These are phyloP conservation scores for Boletus reticuloceps DNA, from an alignment of 768 basidiomycete species.

Conservation along the genomic window DNA sequence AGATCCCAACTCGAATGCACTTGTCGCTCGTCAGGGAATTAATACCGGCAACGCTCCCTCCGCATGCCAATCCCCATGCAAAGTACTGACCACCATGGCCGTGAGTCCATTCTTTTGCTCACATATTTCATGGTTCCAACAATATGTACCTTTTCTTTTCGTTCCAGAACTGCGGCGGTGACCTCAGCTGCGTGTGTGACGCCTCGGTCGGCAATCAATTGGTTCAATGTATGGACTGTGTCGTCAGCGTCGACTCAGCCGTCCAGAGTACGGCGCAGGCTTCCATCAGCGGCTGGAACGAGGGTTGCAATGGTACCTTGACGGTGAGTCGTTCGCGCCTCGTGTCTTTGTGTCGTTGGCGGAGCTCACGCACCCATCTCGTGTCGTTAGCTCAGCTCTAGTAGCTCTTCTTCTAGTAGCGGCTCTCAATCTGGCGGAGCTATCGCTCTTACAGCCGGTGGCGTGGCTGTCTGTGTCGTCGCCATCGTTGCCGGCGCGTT, in stretches of 20 bases:
- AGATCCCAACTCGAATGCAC: constrained; percentile 1
- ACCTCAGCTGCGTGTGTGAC: constrained; percentile 13
- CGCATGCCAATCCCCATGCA: constrained; percentile 20
- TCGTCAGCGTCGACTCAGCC: constrained; percentile 1
- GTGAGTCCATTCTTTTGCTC: constrained; percentile 8
- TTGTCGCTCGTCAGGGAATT: constrained; percentile 21
- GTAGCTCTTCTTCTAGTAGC: not conserved
- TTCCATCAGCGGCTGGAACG: constrained; percentile 15
- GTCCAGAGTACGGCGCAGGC: constrained; percentile 4
- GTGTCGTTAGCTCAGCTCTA: constrained; percentile 7
- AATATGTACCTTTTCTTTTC: not conserved
- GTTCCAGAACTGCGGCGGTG: constrained; percentile 13
- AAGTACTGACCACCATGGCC: constrained; percentile 16
- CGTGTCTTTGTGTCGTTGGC: not conserved
- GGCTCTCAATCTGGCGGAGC: not conserved
- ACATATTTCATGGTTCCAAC: no score
- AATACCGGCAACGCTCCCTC: constrained; percentile 14
- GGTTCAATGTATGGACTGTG: constrained; percentile 19
- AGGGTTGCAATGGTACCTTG: constrained; percentile 14
- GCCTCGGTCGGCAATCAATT: constrained; percentile 10
- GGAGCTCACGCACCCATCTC: no score
- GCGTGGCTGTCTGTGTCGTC: not conserved
- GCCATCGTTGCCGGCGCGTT: constrained; percentile 11
- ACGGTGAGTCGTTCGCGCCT: constrained; percentile 12
- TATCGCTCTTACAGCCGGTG: constrained; percentile 1